Percentiles rank a stretch among this genome's conserved stretches.
phyloP scores from a whole-genome alignment of 495 filamentous ascomycete genomes.

The Penicillium alfredii region DNA sequence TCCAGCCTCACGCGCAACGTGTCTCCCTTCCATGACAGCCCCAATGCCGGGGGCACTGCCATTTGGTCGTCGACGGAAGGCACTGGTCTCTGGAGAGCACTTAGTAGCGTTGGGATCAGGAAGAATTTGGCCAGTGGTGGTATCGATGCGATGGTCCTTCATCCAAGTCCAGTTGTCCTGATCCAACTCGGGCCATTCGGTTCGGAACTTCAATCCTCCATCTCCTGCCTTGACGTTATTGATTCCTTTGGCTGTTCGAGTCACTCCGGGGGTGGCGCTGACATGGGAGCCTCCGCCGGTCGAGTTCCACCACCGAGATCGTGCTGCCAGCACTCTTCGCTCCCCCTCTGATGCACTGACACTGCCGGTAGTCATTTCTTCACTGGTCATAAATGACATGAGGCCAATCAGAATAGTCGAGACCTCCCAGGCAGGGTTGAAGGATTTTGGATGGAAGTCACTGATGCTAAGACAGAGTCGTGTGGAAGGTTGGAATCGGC shows the following conservation, averaged over 20 bases:
- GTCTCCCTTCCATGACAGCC: slow-evolving; percentile 70
- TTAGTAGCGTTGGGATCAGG: slow-evolving; percentile 36
- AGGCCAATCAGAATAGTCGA: slow-evolving; percentile 93
- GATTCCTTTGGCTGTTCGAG: slow-evolving; percentile 46
- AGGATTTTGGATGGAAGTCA: slow-evolving; percentile 95
- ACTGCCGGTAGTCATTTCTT: slow-evolving; percentile 97
- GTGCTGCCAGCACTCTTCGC: slow-evolving; percentile 67
- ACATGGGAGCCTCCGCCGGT: slow-evolving; percentile 84
- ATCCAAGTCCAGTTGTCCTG: slow-evolving; percentile 94
- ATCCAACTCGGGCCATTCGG: slow-evolving; percentile 88
- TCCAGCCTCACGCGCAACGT: slow-evolving; percentile 69
- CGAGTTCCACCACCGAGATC: slow-evolving; percentile 92
- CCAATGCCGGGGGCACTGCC: slow-evolving; percentile 66
- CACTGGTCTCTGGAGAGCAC: slow-evolving; percentile 60
- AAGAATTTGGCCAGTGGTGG: slow-evolving; percentile 60
- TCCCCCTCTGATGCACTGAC: slow-evolving; percentile 75
- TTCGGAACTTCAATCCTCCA: slow-evolving; percentile 81
- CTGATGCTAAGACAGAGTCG: slow-evolving; percentile 91
- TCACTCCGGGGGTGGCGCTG: slow-evolving; percentile 41
- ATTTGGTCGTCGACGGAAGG: slow-evolving; percentile 57
- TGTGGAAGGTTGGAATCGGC: slow-evolving; percentile 87
- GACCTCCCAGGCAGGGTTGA: slow-evolving; percentile 99
- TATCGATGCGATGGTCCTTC: slow-evolving; percentile 72
- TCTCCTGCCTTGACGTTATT: slow-evolving; percentile 78
- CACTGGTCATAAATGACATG: slow-evolving; percentile 94